Conservation (phyloP, 768 basidiomycete species). For the Chalciporus chontae region DNA sequence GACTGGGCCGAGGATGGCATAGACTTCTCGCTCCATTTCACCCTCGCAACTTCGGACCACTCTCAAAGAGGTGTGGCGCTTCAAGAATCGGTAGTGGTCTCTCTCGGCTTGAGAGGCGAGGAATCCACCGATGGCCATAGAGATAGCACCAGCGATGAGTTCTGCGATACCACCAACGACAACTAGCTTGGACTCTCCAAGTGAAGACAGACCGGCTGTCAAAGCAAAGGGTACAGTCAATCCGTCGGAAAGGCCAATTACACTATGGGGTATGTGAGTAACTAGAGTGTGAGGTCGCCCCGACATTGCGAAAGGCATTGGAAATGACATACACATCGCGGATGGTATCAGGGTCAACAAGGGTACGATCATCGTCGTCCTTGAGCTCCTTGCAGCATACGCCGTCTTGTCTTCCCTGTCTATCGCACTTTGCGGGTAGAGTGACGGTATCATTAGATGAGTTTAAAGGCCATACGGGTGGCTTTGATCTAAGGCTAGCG, state of each 20-base stretch:
- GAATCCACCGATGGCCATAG: slow-evolving; percentile 98
- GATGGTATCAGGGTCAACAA: slow-evolving; percentile 84
- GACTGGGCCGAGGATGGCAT: slow-evolving; percentile 80
- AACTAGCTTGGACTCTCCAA: slow-evolving; percentile 89
- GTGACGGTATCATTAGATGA: slow-evolving; percentile 42
- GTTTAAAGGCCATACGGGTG: slow-evolving; percentile 67
- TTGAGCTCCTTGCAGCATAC: slow-evolving; percentile 90
- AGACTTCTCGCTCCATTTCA: slow-evolving; percentile 95
- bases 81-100: slow-evolving; percentile 87
- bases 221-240: slow-evolving; percentile 91
- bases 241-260: slow-evolving; percentile 89
- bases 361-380: slow-evolving; percentile 70
- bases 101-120: slow-evolving; percentile 96
- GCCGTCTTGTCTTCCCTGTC: slow-evolving; percentile 51
- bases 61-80: slow-evolving; percentile 68
- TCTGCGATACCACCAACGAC: slow-evolving; percentile 94
- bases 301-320: neutral
- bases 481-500: slow-evolving; percentile 26
- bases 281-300: neutral
- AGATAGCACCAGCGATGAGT: slow-evolving; percentile 93
- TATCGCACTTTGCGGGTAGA: slow-evolving; percentile 55
- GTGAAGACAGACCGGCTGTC: slow-evolving; percentile 82
- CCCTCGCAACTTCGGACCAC: slow-evolving; percentile 88
- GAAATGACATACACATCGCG: slow-evolving; percentile 68
- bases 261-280: slow-evolving; percentile 37